These are phyloP conservation scores for Populus euphratica DNA, from an alignment of 345 rosid species.

Conservation along the genomic window DNA sequence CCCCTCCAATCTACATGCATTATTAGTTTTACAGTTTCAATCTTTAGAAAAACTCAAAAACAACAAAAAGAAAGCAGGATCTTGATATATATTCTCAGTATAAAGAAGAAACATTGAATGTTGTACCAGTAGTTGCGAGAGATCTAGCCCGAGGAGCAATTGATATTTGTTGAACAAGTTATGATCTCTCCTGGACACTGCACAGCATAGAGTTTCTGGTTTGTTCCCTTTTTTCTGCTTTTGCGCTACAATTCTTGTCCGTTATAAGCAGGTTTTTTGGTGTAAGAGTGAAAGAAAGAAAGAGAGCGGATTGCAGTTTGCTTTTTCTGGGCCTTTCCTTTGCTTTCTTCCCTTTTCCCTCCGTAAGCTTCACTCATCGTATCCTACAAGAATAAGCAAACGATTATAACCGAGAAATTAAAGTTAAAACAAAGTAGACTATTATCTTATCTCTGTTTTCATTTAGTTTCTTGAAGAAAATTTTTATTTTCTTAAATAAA, in stretches of 20 bases:
- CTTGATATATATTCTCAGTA: not conserved
- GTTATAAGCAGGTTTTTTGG: not conserved
- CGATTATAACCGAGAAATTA: no score
- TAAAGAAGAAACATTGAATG: not conserved
- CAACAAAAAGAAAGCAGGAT: not conserved
- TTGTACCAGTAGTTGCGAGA: slow-evolving; percentile 4
- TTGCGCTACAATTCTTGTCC: not conserved
- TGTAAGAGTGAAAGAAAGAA: slow-evolving; percentile 9
- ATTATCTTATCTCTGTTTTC: no score
- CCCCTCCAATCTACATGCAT: no score
- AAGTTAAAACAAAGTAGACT: no score
- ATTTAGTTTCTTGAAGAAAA: no score
- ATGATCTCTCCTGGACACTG: slow-evolving; percentile 11
- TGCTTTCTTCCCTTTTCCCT: slow-evolving; percentile 37
- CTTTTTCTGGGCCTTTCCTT: not conserved
- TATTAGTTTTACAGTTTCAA: no score
- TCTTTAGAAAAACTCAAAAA: not conserved
- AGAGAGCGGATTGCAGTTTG: slow-evolving; percentile 12
- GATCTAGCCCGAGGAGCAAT: slow-evolving; percentile 17
- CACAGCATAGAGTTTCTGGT: slow-evolving; percentile 16
- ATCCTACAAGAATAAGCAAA: slow-evolving; percentile 2
- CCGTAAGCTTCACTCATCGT: slow-evolving; percentile 42
- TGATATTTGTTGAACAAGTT: slow-evolving; percentile 25
- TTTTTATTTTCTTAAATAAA: no score
- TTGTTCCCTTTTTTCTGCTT: not conserved